phyloP scores from a whole-genome alignment of 2,329 filamentous ascomycete species.

The Westerdykella sp. region DNA sequence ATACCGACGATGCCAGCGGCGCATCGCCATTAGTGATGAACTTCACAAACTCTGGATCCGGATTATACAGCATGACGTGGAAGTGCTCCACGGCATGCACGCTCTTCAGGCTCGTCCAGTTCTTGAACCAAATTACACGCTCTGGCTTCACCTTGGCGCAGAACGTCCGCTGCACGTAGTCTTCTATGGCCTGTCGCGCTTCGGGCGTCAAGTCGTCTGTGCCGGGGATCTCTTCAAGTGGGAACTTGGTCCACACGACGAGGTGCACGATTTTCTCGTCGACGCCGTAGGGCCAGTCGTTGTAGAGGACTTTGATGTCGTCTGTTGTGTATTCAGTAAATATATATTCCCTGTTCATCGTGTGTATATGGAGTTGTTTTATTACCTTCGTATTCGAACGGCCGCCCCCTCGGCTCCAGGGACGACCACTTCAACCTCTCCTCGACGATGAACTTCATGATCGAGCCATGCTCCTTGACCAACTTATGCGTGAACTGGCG shows the following conservation, averaged over 20 bases:
- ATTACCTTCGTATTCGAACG: constrained; percentile 42
- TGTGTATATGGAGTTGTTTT: constrained; percentile 13
- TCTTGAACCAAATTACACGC: constrained; percentile 73
- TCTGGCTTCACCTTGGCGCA: constrained; percentile 45
- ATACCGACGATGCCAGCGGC: constrained; percentile 44
- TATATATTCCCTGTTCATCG: not conserved
- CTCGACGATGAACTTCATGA: constrained; percentile 69
- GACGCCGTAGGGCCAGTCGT: constrained; percentile 93
- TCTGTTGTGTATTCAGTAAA: constrained; percentile 27
- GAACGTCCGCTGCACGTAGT: constrained; percentile 65
- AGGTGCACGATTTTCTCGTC: constrained; percentile 73
- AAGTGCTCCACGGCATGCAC: constrained; percentile 87
- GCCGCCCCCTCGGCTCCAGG: constrained; percentile 36
- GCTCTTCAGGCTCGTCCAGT: constrained; percentile 80
- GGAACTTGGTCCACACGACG: constrained; percentile 90
- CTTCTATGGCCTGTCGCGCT: constrained; percentile 60
- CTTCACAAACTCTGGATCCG: constrained; percentile 62
- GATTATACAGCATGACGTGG: constrained; percentile 82
- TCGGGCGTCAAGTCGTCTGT: constrained; percentile 61
- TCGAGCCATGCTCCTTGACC: constrained; percentile 62
- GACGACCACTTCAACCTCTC: constrained; percentile 64
- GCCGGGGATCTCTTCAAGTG: constrained; percentile 61
- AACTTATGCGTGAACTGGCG: constrained; percentile 62
- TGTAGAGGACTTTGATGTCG: constrained; percentile 70
- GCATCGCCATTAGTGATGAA: constrained; percentile 69